Conservation (phyloP, 2,329 filamentous ascomycete species). For the Setomelanomma holmii region DNA sequence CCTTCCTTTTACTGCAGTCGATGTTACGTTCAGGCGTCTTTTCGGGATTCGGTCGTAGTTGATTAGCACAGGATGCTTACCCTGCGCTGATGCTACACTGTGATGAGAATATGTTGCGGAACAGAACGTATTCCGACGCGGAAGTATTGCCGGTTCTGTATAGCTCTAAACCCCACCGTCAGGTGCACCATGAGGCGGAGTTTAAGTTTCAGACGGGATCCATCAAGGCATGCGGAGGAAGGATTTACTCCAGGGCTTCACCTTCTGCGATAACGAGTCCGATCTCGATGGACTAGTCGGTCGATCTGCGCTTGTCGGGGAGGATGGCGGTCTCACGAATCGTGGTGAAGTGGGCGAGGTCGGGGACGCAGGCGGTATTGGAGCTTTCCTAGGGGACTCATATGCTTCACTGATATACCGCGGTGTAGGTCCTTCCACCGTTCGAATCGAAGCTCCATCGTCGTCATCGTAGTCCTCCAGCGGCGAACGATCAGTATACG, state of each 20-base stretch:
- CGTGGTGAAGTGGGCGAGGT: conserved; percentile 20
- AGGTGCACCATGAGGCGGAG: background rate
- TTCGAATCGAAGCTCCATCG: conserved; percentile 37
- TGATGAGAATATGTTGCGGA: conserved; percentile 6
- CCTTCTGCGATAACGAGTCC: conserved; percentile 16
- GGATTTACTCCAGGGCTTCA: conserved; percentile 41
- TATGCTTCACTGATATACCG: conserved; percentile 19
- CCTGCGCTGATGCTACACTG: conserved; percentile 5
- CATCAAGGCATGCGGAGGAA: conserved; percentile 39
- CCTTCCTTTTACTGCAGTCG: conserved; percentile 10
- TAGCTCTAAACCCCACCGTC: background rate
- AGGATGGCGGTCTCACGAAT: conserved; percentile 10
- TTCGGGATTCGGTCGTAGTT: background rate
- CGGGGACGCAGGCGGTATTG: conserved; percentile 25
- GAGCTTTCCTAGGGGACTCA: conserved; percentile 21
- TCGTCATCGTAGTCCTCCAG: conserved; percentile 42
- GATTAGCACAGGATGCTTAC: conserved; percentile 2
- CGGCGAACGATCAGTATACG: conserved; percentile 39
- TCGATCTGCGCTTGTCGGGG: conserved; percentile 13
- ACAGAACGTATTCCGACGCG: background rate
- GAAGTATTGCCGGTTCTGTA: conserved; percentile 12
- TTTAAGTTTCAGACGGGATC: background rate
- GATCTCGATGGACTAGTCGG: conserved; percentile 24
- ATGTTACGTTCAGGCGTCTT: conserved; percentile 6
- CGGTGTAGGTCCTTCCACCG: conserved; percentile 24